Evolutionary conservation across 2,329 filamentous ascomycete genomes (phyloP).

Genomic region (Cytospora paraplurivora): DNA sequence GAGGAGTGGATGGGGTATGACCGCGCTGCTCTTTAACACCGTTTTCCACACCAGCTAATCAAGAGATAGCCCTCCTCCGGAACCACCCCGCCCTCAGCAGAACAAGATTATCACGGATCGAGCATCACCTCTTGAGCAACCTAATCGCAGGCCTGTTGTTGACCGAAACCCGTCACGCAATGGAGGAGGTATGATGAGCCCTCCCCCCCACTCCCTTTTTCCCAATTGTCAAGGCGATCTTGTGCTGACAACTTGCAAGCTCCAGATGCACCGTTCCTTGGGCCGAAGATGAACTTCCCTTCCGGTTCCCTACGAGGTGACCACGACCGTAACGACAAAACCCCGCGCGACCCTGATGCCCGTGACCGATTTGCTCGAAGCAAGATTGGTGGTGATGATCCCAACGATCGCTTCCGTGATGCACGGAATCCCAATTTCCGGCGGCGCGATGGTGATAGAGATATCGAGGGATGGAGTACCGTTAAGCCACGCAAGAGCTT

Average conservation of each 20-base stretch:
- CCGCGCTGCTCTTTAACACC: slow-evolving; percentile 10
- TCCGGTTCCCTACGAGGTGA: slow-evolving; percentile 64
- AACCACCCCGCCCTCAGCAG: slow-evolving; percentile 49
- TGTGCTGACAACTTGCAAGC: slow-evolving; percentile 46
- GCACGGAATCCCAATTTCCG: slow-evolving; percentile 49
- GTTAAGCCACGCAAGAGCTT: slow-evolving; percentile 76
- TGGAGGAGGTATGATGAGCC: slow-evolving; percentile 52
- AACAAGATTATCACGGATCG: slow-evolving; percentile 49
- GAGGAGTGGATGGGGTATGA: slow-evolving; percentile 96
- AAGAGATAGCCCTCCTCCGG: slow-evolving; percentile 46
- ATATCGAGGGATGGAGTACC: slow-evolving; percentile 73
- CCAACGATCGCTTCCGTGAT: slow-evolving; percentile 53
- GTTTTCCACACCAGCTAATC: slow-evolving; percentile 16
- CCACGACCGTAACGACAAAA: slow-evolving; percentile 57
- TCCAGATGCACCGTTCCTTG: slow-evolving; percentile 81
- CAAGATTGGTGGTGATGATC: slow-evolving; percentile 54
- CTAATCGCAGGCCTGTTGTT: slow-evolving; percentile 52
- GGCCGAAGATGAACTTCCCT: slow-evolving; percentile 79
- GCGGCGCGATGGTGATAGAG: slow-evolving; percentile 58
- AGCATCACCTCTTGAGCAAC: slow-evolving; percentile 49
- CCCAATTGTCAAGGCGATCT: background rate
- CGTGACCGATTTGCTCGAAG: slow-evolving; percentile 63
- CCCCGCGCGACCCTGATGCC: slow-evolving; percentile 52
- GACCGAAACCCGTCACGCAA: slow-evolving; percentile 60
- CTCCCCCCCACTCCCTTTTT: too few relatives aligned